phyloP scores from a whole-genome alignment of 2,329 filamentous ascomycete genomes.

The Chaetomiaceae sp. region DNA sequence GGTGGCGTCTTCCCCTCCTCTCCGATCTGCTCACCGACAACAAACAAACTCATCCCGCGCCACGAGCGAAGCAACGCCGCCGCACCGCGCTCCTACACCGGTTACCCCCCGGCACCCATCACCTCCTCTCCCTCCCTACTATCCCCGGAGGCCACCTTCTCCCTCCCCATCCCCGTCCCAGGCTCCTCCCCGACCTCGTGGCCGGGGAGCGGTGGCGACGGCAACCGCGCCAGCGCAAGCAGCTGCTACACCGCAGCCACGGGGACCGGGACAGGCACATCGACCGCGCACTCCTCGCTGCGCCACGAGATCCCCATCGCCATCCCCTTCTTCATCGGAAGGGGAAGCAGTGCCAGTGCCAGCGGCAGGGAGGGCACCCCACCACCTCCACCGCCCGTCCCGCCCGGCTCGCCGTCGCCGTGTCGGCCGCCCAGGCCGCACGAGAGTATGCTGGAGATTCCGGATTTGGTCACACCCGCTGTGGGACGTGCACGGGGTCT shows the following conservation, averaged over 20 bases:
- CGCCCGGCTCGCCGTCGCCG: not conserved
- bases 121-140: not conserved
- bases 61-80: conserved; percentile 19
- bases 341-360: too few species aligned
- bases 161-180: conserved; percentile 14
- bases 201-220: not conserved
- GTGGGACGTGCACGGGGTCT: not conserved
- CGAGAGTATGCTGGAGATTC: conserved; percentile 35
- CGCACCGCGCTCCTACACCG: conserved; percentile 13
- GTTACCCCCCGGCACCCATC: not conserved
- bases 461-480: conserved; percentile 32
- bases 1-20: conserved; percentile 34
- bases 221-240: conserved; percentile 16
- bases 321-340: not conserved
- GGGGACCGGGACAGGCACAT: conserved; percentile 1
- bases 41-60: conserved; percentile 36
- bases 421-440: conserved; percentile 32
- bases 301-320: conserved; percentile 25
- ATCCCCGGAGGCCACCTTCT: not conserved
- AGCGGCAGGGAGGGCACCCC: not conserved
- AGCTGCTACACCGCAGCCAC: conserved; percentile 6
- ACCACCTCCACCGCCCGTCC: not conserved
- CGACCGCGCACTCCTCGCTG: conserved; percentile 21
- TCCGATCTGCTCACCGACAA: conserved; percentile 37
- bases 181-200: too few species aligned